Conservation (phyloP, 352 stramenopile species). For the Elongisporangium prolatum region DNA sequence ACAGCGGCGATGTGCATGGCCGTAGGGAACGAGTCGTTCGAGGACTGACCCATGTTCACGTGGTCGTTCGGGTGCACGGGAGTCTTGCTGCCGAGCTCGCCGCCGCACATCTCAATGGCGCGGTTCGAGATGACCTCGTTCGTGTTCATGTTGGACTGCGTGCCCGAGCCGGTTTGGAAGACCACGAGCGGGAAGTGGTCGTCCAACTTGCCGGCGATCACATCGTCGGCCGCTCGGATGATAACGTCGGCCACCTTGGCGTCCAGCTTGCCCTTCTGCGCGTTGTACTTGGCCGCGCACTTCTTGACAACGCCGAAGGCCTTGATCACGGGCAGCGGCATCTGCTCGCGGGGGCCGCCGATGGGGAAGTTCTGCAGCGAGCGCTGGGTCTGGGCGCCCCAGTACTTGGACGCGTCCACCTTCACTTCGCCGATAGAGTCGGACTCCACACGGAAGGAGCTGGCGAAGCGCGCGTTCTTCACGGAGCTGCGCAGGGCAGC, state of each 20-base stretch:
- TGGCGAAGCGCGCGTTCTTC: constrained; percentile 29
- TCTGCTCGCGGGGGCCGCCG: constrained; percentile 81
- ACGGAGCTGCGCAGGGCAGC: constrained; percentile 21
- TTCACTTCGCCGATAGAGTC: constrained; percentile 82
- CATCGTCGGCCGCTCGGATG: constrained; percentile 87
- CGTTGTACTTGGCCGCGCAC: constrained; percentile 91
- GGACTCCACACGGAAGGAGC: constrained; percentile 49
- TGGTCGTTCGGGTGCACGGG: constrained; percentile 95
- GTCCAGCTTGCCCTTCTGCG: constrained; percentile 81
- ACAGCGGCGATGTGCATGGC: constrained; percentile 96
- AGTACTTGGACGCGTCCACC: constrained; percentile 84
- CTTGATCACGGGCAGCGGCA: constrained; percentile 94
- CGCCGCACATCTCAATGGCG: constrained; percentile 49
- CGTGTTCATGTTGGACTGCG: constrained; percentile 77
- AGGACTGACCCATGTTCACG: constrained; percentile 96
- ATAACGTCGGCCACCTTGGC: constrained; percentile 84
- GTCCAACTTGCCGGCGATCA: constrained; percentile 91
- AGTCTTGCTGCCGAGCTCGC: constrained; percentile 45
- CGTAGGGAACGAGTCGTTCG: constrained; percentile 96
- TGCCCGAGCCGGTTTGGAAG: constrained; percentile 71
- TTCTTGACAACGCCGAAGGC: constrained; percentile 94
- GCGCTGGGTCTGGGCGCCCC: constrained; percentile 94
- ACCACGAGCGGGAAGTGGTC: constrained; percentile 93
- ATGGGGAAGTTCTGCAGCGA: constrained; percentile 96
- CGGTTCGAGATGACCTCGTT: constrained; percentile 78